Conservation (phyloP, 352 stramenopile species). For the Thraustotheca clavata region DNA sequence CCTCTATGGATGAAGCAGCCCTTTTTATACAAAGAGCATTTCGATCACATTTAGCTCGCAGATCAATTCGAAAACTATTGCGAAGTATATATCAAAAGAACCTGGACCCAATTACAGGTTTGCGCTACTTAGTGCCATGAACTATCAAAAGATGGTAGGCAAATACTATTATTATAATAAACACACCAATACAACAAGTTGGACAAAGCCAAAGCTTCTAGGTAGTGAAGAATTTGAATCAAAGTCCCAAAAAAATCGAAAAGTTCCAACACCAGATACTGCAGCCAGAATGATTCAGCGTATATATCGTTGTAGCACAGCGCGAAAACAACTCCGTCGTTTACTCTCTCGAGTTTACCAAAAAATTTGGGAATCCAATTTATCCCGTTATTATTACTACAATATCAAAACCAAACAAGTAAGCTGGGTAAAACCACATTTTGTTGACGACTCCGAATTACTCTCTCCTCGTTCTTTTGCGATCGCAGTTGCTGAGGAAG, state of each 20-base stretch:
- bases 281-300: constrained; percentile 41
- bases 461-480: constrained; percentile 39
- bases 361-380: constrained; percentile 58
- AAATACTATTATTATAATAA: constrained; percentile 70
- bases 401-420: constrained; percentile 62
- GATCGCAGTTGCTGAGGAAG: constrained; percentile 13
- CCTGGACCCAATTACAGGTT: constrained; percentile 6
- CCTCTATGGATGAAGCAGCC: neutral
- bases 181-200: constrained; percentile 55
- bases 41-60: neutral
- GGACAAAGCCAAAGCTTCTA: constrained; percentile 54
- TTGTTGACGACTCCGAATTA: constrained; percentile 55
- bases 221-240: constrained; percentile 21
- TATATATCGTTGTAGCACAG: constrained; percentile 43
- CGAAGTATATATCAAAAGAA: constrained; percentile 1
- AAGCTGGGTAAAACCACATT: constrained; percentile 57
- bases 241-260: constrained; percentile 9
- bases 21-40: constrained; percentile 4
- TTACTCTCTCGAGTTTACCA: constrained; percentile 68
- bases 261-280: neutral
- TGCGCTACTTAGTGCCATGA: neutral
- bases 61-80: neutral
- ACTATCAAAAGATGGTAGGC: constrained; percentile 33
- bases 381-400: constrained; percentile 64
- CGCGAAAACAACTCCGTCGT: constrained; percentile 39